phyloP scores from a whole-genome alignment of 2,329 filamentous ascomycete species.

The Colletotrichum sojae region DNA sequence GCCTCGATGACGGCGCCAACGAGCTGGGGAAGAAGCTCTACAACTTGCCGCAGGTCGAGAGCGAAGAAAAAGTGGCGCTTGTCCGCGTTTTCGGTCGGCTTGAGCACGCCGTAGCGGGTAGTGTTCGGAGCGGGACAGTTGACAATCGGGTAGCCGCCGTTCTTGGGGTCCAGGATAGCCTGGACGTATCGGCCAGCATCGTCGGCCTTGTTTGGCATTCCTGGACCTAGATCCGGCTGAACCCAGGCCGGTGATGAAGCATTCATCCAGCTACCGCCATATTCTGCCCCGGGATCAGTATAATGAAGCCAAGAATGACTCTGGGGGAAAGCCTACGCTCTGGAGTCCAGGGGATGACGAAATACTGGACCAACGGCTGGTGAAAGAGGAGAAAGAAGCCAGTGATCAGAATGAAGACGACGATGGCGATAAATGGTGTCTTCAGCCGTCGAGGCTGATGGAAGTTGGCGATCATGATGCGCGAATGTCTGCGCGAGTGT shows the following conservation, averaged over 20 bases:
- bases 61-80: conserved; percentile 64
- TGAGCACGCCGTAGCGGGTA: conserved; percentile 34
- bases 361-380: conserved; percentile 47
- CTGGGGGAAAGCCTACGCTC: conserved; percentile 11
- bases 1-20: conserved; percentile 66
- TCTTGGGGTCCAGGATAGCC: conserved; percentile 48
- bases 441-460: conserved; percentile 34
- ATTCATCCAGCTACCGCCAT: conserved; percentile 40
- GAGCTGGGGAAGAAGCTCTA: conserved; percentile 62
- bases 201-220: conserved; percentile 24
- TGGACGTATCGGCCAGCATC: conserved; percentile 55
- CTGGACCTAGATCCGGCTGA: conserved; percentile 25
- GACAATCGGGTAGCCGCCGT: conserved; percentile 46
- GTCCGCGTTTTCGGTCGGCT: conserved; percentile 18
- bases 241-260: conserved; percentile 28
- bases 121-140: conserved; percentile 46
- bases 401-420: conserved; percentile 68
- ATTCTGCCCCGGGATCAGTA: conserved; percentile 26
- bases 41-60: conserved; percentile 63
- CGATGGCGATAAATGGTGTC: conserved; percentile 49
- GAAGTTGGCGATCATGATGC: conserved; percentile 31
- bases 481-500: neutral
- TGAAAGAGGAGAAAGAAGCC: conserved; percentile 81
- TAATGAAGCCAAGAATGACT: too few relatives aligned
- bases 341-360: conserved; percentile 33